A percentile compares a stretch with the other conserved stretches of the same genome.
phyloP scores from a whole-genome alignment of 176 grass and related monocot genomes.

The Avena insularis region DNA sequence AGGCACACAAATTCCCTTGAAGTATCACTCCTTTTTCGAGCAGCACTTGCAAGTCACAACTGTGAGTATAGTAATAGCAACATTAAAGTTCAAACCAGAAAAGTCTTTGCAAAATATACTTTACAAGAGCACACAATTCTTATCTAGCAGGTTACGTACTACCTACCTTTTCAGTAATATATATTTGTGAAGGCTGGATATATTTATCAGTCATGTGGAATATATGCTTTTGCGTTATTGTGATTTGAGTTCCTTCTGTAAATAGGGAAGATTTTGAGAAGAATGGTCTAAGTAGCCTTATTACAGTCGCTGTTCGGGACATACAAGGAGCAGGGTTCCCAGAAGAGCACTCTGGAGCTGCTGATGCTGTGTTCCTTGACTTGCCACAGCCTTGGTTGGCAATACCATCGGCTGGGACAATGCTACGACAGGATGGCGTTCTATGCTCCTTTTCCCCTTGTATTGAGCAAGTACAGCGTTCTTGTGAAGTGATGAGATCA shows the following conservation, averaged over 20 bases:
- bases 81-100: not conserved
- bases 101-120: not conserved
- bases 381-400: slow-evolving; percentile 95
- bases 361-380: slow-evolving; percentile 84
- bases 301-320: slow-evolving; percentile 77
- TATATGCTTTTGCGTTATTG: slow-evolving; percentile 9
- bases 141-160: not conserved
- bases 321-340: slow-evolving; percentile 91
- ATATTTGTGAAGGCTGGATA: not conserved
- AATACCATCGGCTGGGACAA: slow-evolving; percentile 62
- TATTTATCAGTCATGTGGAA: not conserved
- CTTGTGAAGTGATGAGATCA: slow-evolving; percentile 65
- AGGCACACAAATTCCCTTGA: not conserved
- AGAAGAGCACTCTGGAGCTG: slow-evolving; percentile 55
- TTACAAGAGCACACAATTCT: not conserved
- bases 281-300: slow-evolving; percentile 75
- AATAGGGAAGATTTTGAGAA: slow-evolving; percentile 83
- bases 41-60: not conserved
- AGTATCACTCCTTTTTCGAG: not conserved
- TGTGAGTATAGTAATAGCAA: not conserved
- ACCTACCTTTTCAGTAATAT: not conserved
- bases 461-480: slow-evolving; percentile 91
- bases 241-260: slow-evolving; percentile 8
- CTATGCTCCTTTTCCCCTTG: slow-evolving; percentile 98
- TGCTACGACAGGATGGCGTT: slow-evolving; percentile 75